Base-by-base conservation (phyloP, 106 monocot genomes). In the Agapanthus africanus region DNA sequence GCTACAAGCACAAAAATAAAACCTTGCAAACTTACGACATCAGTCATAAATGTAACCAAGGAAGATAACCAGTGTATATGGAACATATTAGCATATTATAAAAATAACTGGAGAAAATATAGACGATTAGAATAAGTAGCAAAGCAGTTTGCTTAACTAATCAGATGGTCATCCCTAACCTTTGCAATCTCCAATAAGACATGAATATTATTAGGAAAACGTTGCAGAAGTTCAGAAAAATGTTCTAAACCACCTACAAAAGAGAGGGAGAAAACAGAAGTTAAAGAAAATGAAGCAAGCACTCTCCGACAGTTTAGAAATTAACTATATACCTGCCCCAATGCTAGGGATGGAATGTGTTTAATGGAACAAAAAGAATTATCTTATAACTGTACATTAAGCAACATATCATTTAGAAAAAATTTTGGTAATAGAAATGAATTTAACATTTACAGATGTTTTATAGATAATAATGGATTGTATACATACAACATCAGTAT, bases 101-200 rank as follows among this genome's bases (percentile, higher is more conserved):
- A 61, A 32, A 2, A 59, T 10, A 31, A 52, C 52, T 22, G 25
- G 22, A 52, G 25, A 2, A 10, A 52, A 21, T 22, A 59, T 10
- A 59, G 4, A 59, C 3, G 14, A 1, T 59, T 30, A 59, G 31
- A 31, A 59, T 59, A 31, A 23, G 1, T n/a, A 25, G 15, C 14
- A n/a, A 68, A 31, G 16, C 42, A 46, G 6, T 46, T 18, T 7
- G n/a, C 37, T 64, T 64, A 22, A 64, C 64, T 23, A 38, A 39
- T 39, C 64, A 64, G 64, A 64, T 38, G 25, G 2, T 47, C 4
- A 34, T 47, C 49, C 19, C 77, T 70, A 52, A 99, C 99, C 93
- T 99, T 99, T 68, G 99, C 87, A 59, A 87, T 81, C 83, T 99
- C 99, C 77, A 99, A 70, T 52, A 99, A 76, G 40, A 99, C 79